Base-by-base conservation (phyloP, 129 eudicot species). In the Artemisia annua region DNA sequence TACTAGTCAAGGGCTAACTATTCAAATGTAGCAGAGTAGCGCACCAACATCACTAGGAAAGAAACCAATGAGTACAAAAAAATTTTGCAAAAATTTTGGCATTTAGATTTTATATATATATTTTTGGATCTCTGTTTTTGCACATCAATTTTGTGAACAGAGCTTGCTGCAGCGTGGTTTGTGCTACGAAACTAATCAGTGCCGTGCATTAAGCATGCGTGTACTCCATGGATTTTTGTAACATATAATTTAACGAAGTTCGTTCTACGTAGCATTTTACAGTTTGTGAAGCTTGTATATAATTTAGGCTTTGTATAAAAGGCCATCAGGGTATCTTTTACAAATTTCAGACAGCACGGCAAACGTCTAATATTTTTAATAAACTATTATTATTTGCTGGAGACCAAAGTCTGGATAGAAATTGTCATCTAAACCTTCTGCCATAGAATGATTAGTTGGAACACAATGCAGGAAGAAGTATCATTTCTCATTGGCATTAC, bases 401-500 rank as follows among this genome's bases (percentile, higher is more conserved):
- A 66, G 53, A 55, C 73, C 43, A 39, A 50, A 55, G 63, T 75
- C 32, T n/a, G 66, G 49, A 64, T 51, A 22, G 54, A n/a, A 48
- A 43, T 30, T 3, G 35, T 30, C 35, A 30, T 30, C 35, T 30
- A 30, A 30, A 30, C 35, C 35, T 30, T 30, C 35, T 26, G 28
- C 28, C 28, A 26, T 26, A 30, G 35, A 30, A 30, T 30, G 35
- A 30, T 30, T 30, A 30, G 35, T 30, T 30, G 6, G 35, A 30
- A 30, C 35, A 30, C 35, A 3, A 30, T 30, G 35, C 2, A 30
- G 0, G 35, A 30, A 30, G 35, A 30, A 30, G 5, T 30, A 30
- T 30, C 35, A 30, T 30, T 30, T 30, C 35, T 4, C 35, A 19
- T 75, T 65, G 72, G 78, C 77, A 19, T 63, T 51, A 74, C 54